These are phyloP conservation scores for Phytophthora melonis DNA, from an alignment of 352 stramenopile genomes.

Conservation along the genomic window DNA sequence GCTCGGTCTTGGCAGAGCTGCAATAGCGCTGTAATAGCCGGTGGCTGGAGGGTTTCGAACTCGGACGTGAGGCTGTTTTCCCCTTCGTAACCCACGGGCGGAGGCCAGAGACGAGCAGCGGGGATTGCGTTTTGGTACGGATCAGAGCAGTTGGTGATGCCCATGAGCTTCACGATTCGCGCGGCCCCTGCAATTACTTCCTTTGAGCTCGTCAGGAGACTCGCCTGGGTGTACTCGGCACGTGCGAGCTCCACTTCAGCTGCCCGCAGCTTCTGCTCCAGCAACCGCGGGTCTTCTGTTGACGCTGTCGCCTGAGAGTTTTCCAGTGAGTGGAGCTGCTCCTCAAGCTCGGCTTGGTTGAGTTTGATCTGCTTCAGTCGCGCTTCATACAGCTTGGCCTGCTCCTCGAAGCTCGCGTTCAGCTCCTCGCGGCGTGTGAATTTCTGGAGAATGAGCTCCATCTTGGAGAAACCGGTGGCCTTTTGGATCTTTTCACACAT, in stretches of 20 bases:
- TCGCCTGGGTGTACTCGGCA: constrained; percentile 71
- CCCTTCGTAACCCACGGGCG: constrained; percentile 54
- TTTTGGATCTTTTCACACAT: constrained; percentile 90
- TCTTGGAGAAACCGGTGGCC: constrained; percentile 79
- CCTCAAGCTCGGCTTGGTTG: constrained; percentile 73
- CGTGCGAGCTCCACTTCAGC: constrained; percentile 76
- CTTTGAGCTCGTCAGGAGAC: constrained; percentile 76
- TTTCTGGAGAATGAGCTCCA: constrained; percentile 84
- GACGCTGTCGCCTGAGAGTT: constrained; percentile 58
- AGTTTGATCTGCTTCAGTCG: constrained; percentile 85
- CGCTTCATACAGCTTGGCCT: constrained; percentile 83
- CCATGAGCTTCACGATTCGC: constrained; percentile 78
- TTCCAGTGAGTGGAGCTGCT: constrained; percentile 73
- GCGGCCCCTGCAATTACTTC: constrained; percentile 75
- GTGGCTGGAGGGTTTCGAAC: constrained; percentile 73
- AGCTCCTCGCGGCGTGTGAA: constrained; percentile 82
- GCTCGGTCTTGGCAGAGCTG: constrained; percentile 81
- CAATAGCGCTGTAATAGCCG: constrained; percentile 69
- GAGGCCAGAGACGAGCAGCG: constrained; percentile 68
- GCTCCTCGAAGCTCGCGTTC: constrained; percentile 83
- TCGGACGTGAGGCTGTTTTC: constrained; percentile 65
- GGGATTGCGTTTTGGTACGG: constrained; percentile 72
- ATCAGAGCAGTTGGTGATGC: constrained; percentile 70
- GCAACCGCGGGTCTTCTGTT: constrained; percentile 68
- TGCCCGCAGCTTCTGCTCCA: constrained; percentile 78